Conservation (phyloP, 345 rosid species). For the Eucalyptus sp. region DNA sequence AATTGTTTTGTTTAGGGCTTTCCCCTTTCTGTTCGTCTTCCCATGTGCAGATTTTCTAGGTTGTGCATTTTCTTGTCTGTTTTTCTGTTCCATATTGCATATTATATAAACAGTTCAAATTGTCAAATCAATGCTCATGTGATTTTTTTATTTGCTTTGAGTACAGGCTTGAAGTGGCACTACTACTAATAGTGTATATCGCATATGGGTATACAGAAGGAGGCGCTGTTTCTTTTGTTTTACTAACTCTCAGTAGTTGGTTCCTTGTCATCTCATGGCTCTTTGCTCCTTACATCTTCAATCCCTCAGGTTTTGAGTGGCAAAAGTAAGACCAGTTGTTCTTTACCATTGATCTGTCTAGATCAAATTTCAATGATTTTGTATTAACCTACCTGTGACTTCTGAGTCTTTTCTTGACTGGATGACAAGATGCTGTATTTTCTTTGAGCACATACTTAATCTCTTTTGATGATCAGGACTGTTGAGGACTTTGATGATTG, state of each 20-base stretch:
- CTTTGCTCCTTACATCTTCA: conserved; percentile 97
- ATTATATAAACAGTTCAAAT: background rate
- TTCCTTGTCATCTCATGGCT: conserved; percentile 97
- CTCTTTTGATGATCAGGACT: conserved; percentile 40
- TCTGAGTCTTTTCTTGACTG: background rate
- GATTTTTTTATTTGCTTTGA: background rate
- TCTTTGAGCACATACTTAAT: background rate
- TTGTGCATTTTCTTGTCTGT: background rate
- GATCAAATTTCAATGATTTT: background rate
- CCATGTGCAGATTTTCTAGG: background rate
- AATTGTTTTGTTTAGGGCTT: background rate
- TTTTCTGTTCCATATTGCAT: background rate
- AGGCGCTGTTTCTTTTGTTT: conserved; percentile 62
- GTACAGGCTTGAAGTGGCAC: conserved; percentile 90
- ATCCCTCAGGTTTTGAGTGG: conserved; percentile 99
- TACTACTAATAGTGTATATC: conserved; percentile 86
- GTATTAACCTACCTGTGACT: background rate
- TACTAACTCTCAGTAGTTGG: conserved; percentile 94
- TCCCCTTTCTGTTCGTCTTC: background rate
- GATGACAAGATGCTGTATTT: background rate
- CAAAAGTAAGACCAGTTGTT: conserved; percentile 58
- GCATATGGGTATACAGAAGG: conserved; percentile 78
- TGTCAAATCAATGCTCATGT: background rate
- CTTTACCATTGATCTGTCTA: background rate
- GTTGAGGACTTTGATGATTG: conserved; percentile 98